These are phyloP conservation scores for Neurospora sp. DNA, from an alignment of 495 filamentous ascomycete species.

Conservation along the genomic window DNA sequence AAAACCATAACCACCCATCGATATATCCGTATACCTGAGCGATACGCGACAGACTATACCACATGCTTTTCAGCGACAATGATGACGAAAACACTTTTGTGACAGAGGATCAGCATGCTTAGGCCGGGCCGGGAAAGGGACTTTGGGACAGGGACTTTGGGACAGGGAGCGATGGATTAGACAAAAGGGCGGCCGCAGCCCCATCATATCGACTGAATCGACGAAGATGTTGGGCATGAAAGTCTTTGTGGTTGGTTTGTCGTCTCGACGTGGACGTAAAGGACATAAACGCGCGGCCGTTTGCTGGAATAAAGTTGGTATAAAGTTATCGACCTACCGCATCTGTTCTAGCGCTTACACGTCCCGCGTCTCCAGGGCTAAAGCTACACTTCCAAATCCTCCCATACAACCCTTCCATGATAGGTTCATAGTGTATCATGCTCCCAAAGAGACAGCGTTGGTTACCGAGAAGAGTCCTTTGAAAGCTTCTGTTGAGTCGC, in stretches of 20 bases:
- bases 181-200: neutral
- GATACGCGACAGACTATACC: neutral
- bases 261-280: neutral
- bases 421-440: neutral
- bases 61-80: neutral
- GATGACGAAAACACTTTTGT: neutral
- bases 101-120: neutral
- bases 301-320: neutral
- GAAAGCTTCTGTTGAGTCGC: too few relatives aligned
- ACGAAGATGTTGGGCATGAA: neutral
- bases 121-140: neutral
- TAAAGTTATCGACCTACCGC: neutral
- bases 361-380: neutral
- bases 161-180: neutral
- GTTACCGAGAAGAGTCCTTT: neutral
- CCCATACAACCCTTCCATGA: neutral
- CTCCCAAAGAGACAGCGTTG: neutral
- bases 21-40: neutral
- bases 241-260: neutral
- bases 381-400: neutral
- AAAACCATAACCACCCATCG: neutral
- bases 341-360: neutral
- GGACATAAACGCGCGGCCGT: neutral
- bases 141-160: neutral
- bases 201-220: neutral